phyloP scores from a whole-genome alignment of 2,329 filamentous ascomycete species.

The Beauveria medogensis region DNA sequence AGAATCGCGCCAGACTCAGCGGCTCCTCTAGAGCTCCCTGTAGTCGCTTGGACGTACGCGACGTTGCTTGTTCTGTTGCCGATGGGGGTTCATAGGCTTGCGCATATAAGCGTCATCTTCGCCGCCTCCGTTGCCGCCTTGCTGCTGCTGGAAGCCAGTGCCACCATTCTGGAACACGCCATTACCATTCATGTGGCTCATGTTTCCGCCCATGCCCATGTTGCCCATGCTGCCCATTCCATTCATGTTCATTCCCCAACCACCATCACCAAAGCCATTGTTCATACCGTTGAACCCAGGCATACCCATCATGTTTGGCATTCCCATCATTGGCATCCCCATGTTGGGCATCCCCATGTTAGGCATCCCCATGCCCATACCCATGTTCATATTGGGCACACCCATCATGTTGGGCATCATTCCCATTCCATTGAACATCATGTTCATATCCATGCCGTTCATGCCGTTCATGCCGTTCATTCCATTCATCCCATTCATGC shows the following conservation, averaged over 20 bases:
- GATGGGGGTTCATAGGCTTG: constrained; percentile 89
- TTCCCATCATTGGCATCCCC: constrained; percentile 22
- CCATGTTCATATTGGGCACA: constrained; percentile 25
- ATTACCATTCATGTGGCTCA: constrained; percentile 21
- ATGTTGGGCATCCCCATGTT: constrained; percentile 27
- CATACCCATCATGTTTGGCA: constrained; percentile 19
- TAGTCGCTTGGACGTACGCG: constrained; percentile 85
- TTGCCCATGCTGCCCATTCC: constrained; percentile 14
- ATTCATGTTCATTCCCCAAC: constrained; percentile 14
- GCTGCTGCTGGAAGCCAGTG: constrained; percentile 14
- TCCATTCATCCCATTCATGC: background rate
- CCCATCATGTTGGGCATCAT: constrained; percentile 26
- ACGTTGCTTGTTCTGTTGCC: constrained; percentile 74
- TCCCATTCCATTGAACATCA: constrained; percentile 17
- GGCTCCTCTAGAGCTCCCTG: constrained; percentile 52
- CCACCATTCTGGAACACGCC: constrained; percentile 19
- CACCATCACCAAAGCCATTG: constrained; percentile 5
- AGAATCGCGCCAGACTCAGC: background rate
- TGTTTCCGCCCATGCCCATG: constrained; percentile 20
- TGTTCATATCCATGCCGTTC: constrained; percentile 24
- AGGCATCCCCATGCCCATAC: constrained; percentile 25
- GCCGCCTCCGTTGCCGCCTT: constrained; percentile 36
- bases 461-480: constrained; percentile 16
- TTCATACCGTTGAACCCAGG: constrained; percentile 16
- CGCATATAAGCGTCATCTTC: constrained; percentile 92